Conservation (phyloP, 148 eudicot genomes). For the Mesembryanthemum crystallinum region DNA sequence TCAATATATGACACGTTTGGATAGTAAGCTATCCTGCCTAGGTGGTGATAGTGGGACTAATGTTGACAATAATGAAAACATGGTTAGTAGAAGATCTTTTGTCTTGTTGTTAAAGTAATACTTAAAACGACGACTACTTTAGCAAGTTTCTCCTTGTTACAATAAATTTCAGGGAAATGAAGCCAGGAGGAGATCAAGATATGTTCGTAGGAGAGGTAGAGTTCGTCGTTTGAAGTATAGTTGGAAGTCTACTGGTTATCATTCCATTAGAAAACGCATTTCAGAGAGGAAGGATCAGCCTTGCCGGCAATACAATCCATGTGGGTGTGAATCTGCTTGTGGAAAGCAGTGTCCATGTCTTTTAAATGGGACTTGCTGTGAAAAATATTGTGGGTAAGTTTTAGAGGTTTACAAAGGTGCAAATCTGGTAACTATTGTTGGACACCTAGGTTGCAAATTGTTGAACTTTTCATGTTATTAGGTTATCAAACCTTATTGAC, state of each 20-base stretch:
- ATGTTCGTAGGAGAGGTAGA: slow-evolving; percentile 84
- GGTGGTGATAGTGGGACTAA: slow-evolving; percentile 56
- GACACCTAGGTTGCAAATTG: background rate
- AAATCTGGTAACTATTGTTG: background rate
- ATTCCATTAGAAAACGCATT: slow-evolving; percentile 79
- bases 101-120: background rate
- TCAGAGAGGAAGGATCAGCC: slow-evolving; percentile 92
- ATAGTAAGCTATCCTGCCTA: slow-evolving; percentile 46
- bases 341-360: slow-evolving; percentile 93
- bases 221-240: slow-evolving; percentile 95
- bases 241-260: slow-evolving; percentile 92
- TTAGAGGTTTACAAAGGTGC: background rate
- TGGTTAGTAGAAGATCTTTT: slow-evolving; percentile 40
- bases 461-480: background rate
- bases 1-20: slow-evolving; percentile 61
- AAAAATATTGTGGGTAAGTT: slow-evolving; percentile 97
- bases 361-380: slow-evolving; percentile 92
- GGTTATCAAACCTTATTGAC: background rate
- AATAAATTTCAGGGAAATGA: slow-evolving; percentile 54
- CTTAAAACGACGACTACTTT: background rate
- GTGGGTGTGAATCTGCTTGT: slow-evolving; percentile 88
- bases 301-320: slow-evolving; percentile 91
- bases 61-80: slow-evolving; percentile 45
- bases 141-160: background rate
- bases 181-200: slow-evolving; percentile 77